A percentile compares a stretch with the other conserved stretches of the same genome.
These are phyloP conservation scores for Simmondsia chinensis DNA, from an alignment of 148 eudicot species.

Conservation along the genomic window DNA sequence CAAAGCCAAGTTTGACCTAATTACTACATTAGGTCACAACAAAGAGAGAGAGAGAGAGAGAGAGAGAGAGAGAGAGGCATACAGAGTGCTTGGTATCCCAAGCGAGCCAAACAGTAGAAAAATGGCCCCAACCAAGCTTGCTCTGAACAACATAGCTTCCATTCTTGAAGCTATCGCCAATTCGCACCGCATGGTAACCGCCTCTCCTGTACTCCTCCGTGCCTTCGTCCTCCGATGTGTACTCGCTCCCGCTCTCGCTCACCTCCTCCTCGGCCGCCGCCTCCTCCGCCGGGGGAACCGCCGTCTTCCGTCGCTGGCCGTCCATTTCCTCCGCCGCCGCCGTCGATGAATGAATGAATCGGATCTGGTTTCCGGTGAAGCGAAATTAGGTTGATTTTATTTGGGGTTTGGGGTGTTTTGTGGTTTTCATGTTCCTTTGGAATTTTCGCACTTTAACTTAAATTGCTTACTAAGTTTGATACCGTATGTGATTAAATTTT, in stretches of 20 bases:
- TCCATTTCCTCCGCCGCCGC: constrained; percentile 8
- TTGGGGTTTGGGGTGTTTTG: too few relatives aligned
- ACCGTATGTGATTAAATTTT: too few relatives aligned
- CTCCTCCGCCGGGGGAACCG: constrained; percentile 6
- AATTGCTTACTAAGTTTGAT: too few relatives aligned
- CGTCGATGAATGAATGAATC: too few relatives aligned
- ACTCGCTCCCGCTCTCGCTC: constrained; percentile 18
- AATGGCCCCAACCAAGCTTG: constrained; percentile 69
- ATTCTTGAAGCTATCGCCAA: constrained; percentile 59
- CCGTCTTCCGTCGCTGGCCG: constrained; percentile 5
- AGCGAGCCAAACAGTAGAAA: constrained; percentile 56
- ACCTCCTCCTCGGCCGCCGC: constrained; percentile 9
- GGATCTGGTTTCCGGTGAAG: too few relatives aligned
- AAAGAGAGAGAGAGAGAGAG: too few relatives aligned
- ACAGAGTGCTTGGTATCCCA: constrained; percentile 43
- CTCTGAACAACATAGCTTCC: constrained; percentile 63
- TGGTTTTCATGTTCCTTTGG: too few relatives aligned
- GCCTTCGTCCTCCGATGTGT: constrained; percentile 49
- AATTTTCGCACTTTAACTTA: too few relatives aligned
- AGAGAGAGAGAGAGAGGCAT: constrained; percentile 5
- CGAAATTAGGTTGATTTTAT: too few relatives aligned
- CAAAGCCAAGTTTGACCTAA: too few relatives aligned
- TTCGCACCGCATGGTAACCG: constrained; percentile 62
- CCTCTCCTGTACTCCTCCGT: constrained; percentile 23
- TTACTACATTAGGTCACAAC: too few relatives aligned